These are phyloP conservation scores for Escallonia herrerae DNA, from an alignment of 129 eudicot genomes.

Conservation along the genomic window DNA sequence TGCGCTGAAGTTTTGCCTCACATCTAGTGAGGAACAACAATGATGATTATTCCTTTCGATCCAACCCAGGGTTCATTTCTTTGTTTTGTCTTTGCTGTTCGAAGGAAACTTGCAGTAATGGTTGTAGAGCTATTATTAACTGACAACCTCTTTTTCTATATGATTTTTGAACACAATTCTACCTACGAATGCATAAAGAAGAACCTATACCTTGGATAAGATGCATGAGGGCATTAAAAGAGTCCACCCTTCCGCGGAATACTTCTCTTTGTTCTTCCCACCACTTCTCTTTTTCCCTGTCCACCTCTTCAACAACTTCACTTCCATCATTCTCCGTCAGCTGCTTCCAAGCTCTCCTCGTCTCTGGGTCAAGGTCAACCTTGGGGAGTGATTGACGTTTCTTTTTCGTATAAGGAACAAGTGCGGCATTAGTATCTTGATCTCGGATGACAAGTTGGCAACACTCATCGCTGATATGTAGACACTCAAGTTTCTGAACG, in stretches of 20 bases:
- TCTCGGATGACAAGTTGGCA: constrained; percentile 25
- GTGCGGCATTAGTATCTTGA: constrained; percentile 6
- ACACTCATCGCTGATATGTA: constrained; percentile 22
- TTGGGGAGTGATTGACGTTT: constrained; percentile 19
- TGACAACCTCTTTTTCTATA: no score
- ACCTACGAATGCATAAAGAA: no score
- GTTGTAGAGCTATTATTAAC: no score
- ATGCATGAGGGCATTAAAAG: constrained; percentile 40
- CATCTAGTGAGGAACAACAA: no score
- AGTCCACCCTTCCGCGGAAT: constrained; percentile 25
- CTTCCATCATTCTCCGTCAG: constrained; percentile 35
- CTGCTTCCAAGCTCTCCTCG: constrained; percentile 33
- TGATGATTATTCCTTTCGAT: no score
- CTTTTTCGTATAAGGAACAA: constrained; percentile 16
- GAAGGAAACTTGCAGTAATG: no score
- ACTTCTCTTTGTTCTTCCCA: constrained; percentile 37
- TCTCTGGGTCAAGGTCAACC: constrained; percentile 44
- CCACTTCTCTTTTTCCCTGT: constrained; percentile 35
- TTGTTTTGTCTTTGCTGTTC: no score
- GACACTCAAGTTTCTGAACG: constrained; percentile 15
- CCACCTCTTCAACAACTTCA: constrained; percentile 27
- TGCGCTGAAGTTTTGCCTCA: no score
- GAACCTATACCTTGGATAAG: constrained; percentile 41
- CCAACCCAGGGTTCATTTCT: no score
- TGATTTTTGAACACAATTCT: no score